Base-by-base conservation (phyloP, 2,329 filamentous ascomycete species). In the Sodiomyces alkalinus region DNA sequence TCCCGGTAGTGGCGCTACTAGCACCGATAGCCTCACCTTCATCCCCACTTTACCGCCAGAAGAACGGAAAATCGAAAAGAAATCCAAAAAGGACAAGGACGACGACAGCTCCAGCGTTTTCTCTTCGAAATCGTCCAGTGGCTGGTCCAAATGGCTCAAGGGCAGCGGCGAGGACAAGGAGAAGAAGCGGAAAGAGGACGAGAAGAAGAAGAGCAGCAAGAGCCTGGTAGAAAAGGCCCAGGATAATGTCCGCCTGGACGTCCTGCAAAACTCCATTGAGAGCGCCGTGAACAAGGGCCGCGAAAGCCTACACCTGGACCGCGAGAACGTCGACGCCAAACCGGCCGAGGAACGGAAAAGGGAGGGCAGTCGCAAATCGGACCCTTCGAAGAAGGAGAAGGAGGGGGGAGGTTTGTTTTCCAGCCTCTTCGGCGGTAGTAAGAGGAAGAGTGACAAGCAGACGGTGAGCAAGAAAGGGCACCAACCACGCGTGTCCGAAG, bases 321-420 rank as follows among this genome's bases (percentile, higher is more conserved):
- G 86, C 12, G 78, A 90, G 15, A 74, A 56, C 35, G 52, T 78
- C 29, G 77, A 82, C 38, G 60, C 56, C 36, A 83, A 78, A 45
- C 55, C 90, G 6, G 73, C 85, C 33, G 79, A 83, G 39, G 83
- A 92, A 43, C 69, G 80, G 24, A 87, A 78, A 52, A 92, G 90
- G 48, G 78, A 85, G 39, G 76, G 70, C 41, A 67, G 59, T 37
- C 74, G 82, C 24, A 90, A 85, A 47, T 68, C 73, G 4, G 78
- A 78, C 18, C 20, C 27, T 7, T 65, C 74, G 13, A 93, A 87
- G 55, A 93, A 86, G 49, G 86, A 94, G 40, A 93, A 92, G 46
- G 83, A 93, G 35, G 76, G 85, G 6, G 85, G 87, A 37, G 74
- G 81, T 6, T 64, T 96, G n/a, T 86, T 98, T 41, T 87, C 85